Evolutionary conservation across 2,329 filamentous ascomycete genomes (phyloP).

Genomic region (Aspergillus sp.): DNA sequence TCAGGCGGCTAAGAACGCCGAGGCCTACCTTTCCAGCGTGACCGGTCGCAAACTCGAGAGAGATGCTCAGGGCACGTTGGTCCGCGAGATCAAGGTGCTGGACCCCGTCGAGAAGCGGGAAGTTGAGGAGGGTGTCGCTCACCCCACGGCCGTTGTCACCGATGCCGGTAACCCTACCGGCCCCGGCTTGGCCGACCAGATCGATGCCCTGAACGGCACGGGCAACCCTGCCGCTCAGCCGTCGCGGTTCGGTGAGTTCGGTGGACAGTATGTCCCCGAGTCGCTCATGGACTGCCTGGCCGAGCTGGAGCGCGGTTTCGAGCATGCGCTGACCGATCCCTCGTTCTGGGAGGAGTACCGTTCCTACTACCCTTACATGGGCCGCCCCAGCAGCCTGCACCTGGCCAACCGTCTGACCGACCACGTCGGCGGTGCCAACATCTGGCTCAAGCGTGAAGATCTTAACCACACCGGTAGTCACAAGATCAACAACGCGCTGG

Average conservation of each 20-base stretch:
- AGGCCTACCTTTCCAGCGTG: slow-evolving; percentile 81
- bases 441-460: slow-evolving; percentile 98
- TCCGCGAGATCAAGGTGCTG: slow-evolving; percentile 67
- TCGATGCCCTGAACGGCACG: slow-evolving; percentile 74
- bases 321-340: slow-evolving; percentile 80
- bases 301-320: slow-evolving; percentile 88
- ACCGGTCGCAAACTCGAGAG: slow-evolving; percentile 56
- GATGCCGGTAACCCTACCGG: slow-evolving; percentile 56
- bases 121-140: slow-evolving; percentile 50
- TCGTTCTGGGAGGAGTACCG: slow-evolving; percentile 97
- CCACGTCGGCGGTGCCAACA: slow-evolving; percentile 85
- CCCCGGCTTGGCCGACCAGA: slow-evolving; percentile 74
- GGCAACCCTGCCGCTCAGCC: slow-evolving; percentile 63
- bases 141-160: slow-evolving; percentile 65
- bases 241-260: slow-evolving; percentile 89
- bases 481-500: slow-evolving; percentile 99
- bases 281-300: slow-evolving; percentile 95
- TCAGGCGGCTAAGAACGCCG: slow-evolving; percentile 68
- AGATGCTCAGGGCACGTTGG: slow-evolving; percentile 47
- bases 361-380: slow-evolving; percentile 97
- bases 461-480: slow-evolving; percentile 97
- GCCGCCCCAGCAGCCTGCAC: slow-evolving; percentile 87
- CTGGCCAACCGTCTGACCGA: slow-evolving; percentile 84
- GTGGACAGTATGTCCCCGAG: slow-evolving; percentile 96
- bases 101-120: slow-evolving; percentile 63